Conservation (phyloP, 2,329 filamentous ascomycete species). For the Metarhizium brunneum region DNA sequence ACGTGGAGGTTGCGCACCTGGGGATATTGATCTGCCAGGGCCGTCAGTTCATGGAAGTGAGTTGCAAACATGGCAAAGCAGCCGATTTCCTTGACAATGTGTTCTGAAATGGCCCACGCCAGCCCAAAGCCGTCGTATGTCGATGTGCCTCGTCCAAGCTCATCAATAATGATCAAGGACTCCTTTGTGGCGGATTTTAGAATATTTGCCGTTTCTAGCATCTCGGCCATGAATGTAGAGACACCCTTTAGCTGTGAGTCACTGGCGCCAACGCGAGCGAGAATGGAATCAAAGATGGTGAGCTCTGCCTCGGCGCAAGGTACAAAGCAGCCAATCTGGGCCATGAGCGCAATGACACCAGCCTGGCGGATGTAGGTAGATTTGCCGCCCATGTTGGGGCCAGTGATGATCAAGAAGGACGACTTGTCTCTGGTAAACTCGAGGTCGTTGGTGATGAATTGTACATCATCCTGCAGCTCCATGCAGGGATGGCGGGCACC, state of each 20-base stretch:
- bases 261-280: conserved; percentile 89
- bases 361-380: conserved; percentile 97
- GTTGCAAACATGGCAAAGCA: conserved; percentile 95
- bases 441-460: conserved; percentile 97
- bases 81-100: conserved; percentile 91
- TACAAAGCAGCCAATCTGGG: conserved; percentile 93
- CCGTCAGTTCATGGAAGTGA: conserved; percentile 96
- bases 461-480: conserved; percentile 97
- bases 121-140: conserved; percentile 98
- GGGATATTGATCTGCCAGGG: conserved; percentile 74
- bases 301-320: conserved; percentile 84
- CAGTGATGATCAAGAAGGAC: conserved; percentile 92
- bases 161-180: conserved; percentile 96
- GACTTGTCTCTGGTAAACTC: conserved; percentile 67
- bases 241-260: conserved; percentile 97
- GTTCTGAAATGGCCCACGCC: conserved; percentile 98
- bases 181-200: conserved; percentile 93
- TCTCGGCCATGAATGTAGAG: conserved; percentile 98
- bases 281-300: conserved; percentile 93
- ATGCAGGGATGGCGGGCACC: conserved; percentile 95
- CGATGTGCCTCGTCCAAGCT: conserved; percentile 89
- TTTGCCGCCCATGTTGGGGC: conserved; percentile 98
- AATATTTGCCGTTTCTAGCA: conserved; percentile 98
- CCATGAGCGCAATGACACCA: conserved; percentile 93
- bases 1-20: conserved; percentile 93